phyloP scores from a whole-genome alignment of 768 basidiomycete genomes.

The Pleurotus tuber-regium region DNA sequence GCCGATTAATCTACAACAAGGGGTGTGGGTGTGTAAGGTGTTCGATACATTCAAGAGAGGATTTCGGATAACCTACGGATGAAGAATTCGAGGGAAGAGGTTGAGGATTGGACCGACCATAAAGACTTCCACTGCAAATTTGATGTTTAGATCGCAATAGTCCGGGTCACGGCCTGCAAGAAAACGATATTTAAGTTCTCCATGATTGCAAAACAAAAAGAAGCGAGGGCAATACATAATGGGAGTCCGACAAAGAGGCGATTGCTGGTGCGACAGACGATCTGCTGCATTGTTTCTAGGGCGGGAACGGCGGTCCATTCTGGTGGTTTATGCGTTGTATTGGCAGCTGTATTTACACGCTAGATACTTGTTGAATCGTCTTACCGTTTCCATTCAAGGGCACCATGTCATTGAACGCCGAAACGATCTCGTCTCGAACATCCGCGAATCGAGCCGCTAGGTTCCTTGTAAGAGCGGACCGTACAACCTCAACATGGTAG shows the following conservation, averaged over 20 bases:
- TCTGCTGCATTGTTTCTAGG: conserved; percentile 22
- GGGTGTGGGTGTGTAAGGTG: neutral
- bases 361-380: too few relatives aligned
- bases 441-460: conserved; percentile 34
- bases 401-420: neutral
- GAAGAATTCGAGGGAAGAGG: conserved; percentile 29
- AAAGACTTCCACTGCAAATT: conserved; percentile 26
- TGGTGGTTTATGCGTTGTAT: too few relatives aligned
- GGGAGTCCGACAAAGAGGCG: conserved; percentile 49
- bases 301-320: conserved; percentile 38
- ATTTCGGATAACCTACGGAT: conserved; percentile 20
- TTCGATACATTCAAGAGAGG: neutral
- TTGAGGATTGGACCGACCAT: conserved; percentile 17
- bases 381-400: conserved; percentile 1
- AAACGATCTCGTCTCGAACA: conserved; percentile 28
- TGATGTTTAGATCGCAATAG: conserved; percentile 30
- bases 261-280: conserved; percentile 41
- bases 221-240: conserved; percentile 33
- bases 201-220: neutral
- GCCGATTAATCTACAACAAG: conserved; percentile 9
- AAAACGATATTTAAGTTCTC: neutral
- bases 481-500: conserved; percentile 31
- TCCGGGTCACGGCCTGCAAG: conserved; percentile 35
- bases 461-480: conserved; percentile 33
- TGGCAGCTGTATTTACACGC: too few relatives aligned